Base-by-base conservation (phyloP, 768 basidiomycete genomes). In the Grammothele lineata region DNA sequence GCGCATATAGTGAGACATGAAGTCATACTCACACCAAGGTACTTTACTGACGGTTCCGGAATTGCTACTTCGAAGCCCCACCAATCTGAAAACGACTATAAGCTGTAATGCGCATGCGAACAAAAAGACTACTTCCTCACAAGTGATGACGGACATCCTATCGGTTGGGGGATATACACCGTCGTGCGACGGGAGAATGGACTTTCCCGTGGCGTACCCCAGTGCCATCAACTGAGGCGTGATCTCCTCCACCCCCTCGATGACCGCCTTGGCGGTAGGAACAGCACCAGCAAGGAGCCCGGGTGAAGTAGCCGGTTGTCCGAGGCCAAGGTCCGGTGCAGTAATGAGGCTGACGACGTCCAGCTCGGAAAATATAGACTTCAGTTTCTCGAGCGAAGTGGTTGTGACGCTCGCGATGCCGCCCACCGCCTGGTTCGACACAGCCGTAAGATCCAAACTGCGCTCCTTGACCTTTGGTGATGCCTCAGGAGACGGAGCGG, bases 31-130 rank as follows among this genome's bases (percentile, higher is more conserved):
- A 83, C 81, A 37, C 66, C 62, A 17, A 94, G 73, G 58, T 80
- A 76, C 23, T 59, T 60, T 27, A 94, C 57, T 1, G 87, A 77
- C 1, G 88, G 77, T 17, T 82, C 76, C 4, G 92, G 91, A 22
- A 94, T 71, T 27, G 81, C 73, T 0, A 92, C 45, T 60, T 94
- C 91, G 11, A 89, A 69, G 12, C 91, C 91, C 91, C 91, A 94
- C 91, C 91, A 92, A 64, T 92, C 89, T 92, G 52, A 17, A 14
- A 22, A 45, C 7, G 45, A 12, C n/a, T 14, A 18, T 47, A 4
- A 36, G 36, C 21, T 32, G 34, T 6, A 21, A 22, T 21, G 36
- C 18, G 1, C 45, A 44, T 32, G 37, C 35, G n/a, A n/a, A n/a
- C n/a, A n/a, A n/a, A n/a, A n/a, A 26, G 17, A 19, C 30, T 7